Percentiles rank a stretch among this genome's conserved stretches.
phyloP scores from a whole-genome alignment of 169 alveolate genomes.

The Plasmodium yoelii region DNA sequence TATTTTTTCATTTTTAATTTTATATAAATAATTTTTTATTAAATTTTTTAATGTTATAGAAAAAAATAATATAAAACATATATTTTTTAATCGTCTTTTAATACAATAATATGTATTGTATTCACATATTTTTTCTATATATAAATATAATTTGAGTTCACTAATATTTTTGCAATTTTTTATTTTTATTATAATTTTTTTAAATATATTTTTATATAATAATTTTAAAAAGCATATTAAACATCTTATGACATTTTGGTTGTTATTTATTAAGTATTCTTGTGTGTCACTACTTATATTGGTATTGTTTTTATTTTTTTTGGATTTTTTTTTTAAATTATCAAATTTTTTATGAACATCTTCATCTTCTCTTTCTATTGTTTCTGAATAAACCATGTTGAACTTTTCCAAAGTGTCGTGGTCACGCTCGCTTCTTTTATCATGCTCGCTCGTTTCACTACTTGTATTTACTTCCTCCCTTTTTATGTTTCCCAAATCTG shows the following conservation, averaged over 20 bases:
- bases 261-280: constrained; percentile 4
- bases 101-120: constrained; percentile 53
- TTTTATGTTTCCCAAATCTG: too few species aligned
- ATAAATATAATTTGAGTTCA: constrained; percentile 55
- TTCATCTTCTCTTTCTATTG: neutral
- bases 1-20: constrained; percentile 62
- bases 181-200: constrained; percentile 60
- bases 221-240: constrained; percentile 41
- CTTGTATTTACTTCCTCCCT: neutral
- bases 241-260: constrained; percentile 13
- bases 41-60: constrained; percentile 68
- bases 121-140: constrained; percentile 47
- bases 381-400: constrained; percentile 22
- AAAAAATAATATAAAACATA: constrained; percentile 51
- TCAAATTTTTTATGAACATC: neutral
- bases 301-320: neutral
- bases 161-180: constrained; percentile 48
- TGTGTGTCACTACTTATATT: constrained; percentile 1
- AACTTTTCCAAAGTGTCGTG: constrained; percentile 5
- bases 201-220: constrained; percentile 59
- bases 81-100: constrained; percentile 48
- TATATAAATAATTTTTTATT: constrained; percentile 60
- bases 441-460: neutral
- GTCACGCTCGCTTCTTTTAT: neutral
- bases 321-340: neutral